These are phyloP conservation scores for Elongisporangium undulatum DNA, from an alignment of 352 stramenopile genomes.

Conservation along the genomic window DNA sequence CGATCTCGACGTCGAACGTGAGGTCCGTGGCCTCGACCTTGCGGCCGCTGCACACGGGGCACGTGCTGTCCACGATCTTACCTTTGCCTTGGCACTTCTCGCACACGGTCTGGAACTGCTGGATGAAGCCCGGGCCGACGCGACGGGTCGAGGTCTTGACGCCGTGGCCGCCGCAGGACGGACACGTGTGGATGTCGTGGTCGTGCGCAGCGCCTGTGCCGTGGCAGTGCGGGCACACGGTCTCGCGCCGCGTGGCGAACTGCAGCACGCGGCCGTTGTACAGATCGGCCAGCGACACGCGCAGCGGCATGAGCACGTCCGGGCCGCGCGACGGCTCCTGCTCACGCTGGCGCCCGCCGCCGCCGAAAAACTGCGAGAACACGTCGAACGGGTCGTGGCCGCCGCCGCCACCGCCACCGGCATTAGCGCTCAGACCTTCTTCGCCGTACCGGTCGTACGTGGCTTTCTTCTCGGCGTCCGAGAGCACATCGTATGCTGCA, in stretches of 20 bases:
- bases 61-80: conserved; percentile 90
- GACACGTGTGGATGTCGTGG: conserved; percentile 85
- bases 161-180: conserved; percentile 93
- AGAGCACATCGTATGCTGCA: conserved; percentile 89
- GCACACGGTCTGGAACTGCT: conserved; percentile 86
- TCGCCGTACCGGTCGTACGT: conserved; percentile 92
- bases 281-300: conserved; percentile 94
- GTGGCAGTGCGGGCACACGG: conserved; percentile 93
- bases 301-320: conserved; percentile 85
- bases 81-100: conserved; percentile 92
- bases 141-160: conserved; percentile 86
- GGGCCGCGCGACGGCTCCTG: conserved; percentile 57
- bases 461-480: conserved; percentile 83
- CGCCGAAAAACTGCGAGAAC: conserved; percentile 78
- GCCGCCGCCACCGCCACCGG: conserved; percentile 36
- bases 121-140: conserved; percentile 77
- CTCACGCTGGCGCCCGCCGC: conserved; percentile 31
- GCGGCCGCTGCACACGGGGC: conserved; percentile 79
- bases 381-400: conserved; percentile 75
- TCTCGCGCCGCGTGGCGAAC: conserved; percentile 91
- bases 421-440: conserved; percentile 64
- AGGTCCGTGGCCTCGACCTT: conserved; percentile 93
- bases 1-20: conserved; percentile 94
- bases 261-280: conserved; percentile 96
- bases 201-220: conserved; percentile 87